These are phyloP conservation scores for Lyophyllum decastes DNA, from an alignment of 768 basidiomycete species.

Conservation along the genomic window DNA sequence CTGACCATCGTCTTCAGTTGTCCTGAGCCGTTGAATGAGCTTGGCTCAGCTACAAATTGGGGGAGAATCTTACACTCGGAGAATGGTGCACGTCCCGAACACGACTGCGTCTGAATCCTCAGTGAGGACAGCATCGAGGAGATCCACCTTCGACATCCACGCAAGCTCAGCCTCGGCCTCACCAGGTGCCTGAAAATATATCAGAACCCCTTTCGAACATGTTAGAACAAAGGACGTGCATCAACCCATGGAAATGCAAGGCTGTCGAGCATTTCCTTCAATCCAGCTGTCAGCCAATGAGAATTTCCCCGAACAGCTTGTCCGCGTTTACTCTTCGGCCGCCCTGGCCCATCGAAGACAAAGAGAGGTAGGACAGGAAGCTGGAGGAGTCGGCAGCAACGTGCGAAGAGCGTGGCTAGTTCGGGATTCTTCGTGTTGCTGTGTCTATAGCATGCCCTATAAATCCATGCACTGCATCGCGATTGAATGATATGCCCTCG, in stretches of 20 bases:
- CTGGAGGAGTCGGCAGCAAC: conserved; percentile 4
- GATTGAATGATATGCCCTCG: neutral
- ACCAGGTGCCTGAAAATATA: conserved; percentile 4
- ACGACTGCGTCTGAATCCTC: conserved; percentile 7
- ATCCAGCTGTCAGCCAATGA: conserved; percentile 4
- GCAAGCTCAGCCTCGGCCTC: conserved; percentile 14
- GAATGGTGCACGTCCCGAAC: conserved; percentile 3
- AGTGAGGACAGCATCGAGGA: conserved; percentile 5
- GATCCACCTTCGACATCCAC: conserved; percentile 2
- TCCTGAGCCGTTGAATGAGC: neutral
- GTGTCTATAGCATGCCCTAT: neutral
- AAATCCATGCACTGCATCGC: conserved; percentile 5
- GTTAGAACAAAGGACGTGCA: neutral
- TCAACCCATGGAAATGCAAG: conserved; percentile 10
- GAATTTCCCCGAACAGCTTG: neutral
- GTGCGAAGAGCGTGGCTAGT: conserved; percentile 5
- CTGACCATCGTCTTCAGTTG: neutral
- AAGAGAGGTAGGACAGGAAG: conserved; percentile 9
- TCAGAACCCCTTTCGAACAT: neutral
- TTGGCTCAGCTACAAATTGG: neutral
- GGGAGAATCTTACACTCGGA: neutral
- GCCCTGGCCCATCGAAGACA: conserved; percentile 10
- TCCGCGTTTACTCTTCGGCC: conserved; percentile 1
- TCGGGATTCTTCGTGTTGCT: conserved; percentile 4
- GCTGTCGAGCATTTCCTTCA: conserved; percentile 8